A percentile compares a stretch with the other conserved stretches of the same genome.
These are phyloP conservation scores for Serpula lacrymans DNA, from an alignment of 768 basidiomycete genomes.

Conservation along the genomic window DNA sequence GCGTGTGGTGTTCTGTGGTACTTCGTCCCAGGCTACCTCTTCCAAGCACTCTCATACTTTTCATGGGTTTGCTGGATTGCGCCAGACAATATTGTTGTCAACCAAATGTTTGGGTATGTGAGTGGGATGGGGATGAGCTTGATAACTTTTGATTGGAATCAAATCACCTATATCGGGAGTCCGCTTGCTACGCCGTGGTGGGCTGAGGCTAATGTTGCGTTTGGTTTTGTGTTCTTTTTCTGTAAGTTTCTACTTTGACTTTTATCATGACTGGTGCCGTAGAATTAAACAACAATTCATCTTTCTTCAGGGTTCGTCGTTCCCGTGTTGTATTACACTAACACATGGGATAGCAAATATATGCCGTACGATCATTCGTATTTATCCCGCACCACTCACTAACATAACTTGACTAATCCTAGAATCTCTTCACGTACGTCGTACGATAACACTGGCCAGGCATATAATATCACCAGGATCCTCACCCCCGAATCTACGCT, in stretches of 20 bases:
- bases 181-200: constrained; percentile 32
- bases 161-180: constrained; percentile 59
- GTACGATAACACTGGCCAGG: constrained; percentile 39
- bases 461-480: constrained; percentile 39
- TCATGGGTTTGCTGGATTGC: constrained; percentile 51
- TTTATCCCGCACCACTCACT: not conserved
- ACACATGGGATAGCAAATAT: constrained; percentile 36
- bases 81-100: constrained; percentile 32
- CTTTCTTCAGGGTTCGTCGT: constrained; percentile 13
- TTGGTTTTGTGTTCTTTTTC: constrained; percentile 34
- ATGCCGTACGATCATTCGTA: constrained; percentile 19
- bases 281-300: constrained; percentile 3
- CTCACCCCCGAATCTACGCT: constrained; percentile 30
- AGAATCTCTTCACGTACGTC: constrained; percentile 36
- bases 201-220: constrained; percentile 36
- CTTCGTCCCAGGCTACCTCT: constrained; percentile 36
- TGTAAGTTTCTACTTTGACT: constrained; percentile 23
- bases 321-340: constrained; percentile 29
- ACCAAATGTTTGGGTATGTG: constrained; percentile 28
- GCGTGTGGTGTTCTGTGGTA: constrained; percentile 12
- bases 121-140: constrained; percentile 35
- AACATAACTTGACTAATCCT: not conserved
- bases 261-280: constrained; percentile 23
- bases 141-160: constrained; percentile 41
- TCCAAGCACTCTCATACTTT: constrained; percentile 14